phyloP scores from a whole-genome alignment of 768 basidiomycete species.

The Harrya chromipes region DNA sequence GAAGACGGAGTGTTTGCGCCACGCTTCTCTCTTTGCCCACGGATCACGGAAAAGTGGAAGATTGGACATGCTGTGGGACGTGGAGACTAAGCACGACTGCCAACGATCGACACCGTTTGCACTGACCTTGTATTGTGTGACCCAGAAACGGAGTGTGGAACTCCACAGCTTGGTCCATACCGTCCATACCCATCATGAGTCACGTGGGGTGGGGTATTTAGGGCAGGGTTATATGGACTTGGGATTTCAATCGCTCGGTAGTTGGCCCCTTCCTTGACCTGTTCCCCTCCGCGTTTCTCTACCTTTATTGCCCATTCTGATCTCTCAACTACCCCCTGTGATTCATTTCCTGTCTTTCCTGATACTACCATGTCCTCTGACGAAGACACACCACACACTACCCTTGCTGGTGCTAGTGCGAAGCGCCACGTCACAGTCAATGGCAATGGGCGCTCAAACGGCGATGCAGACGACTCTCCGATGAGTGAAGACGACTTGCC shows the following conservation, averaged over 20 bases:
- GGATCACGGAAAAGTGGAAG: conserved; percentile 85
- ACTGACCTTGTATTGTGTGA: conserved; percentile 19
- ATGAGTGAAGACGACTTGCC: conserved; percentile 75
- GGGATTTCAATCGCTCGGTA: conserved; percentile 27
- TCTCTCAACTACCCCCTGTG: neutral
- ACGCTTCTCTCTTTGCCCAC: conserved; percentile 91
- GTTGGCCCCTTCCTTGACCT: conserved; percentile 28
- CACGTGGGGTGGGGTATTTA: conserved; percentile 39
- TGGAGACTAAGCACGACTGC: conserved; percentile 11
- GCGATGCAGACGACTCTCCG: conserved; percentile 39
- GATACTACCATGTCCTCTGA: conserved; percentile 52
- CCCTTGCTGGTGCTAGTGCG: conserved; percentile 36
- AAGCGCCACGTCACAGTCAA: conserved; percentile 47
- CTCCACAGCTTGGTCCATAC: neutral
- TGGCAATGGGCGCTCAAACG: conserved; percentile 39
- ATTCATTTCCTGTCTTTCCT: conserved; percentile 8
- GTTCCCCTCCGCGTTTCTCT: conserved; percentile 29
- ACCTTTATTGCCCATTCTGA: conserved; percentile 9
- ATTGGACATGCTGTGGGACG: conserved; percentile 48
- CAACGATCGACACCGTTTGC: no score
- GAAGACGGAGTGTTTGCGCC: conserved; percentile 90
- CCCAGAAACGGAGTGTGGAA: conserved; percentile 9
- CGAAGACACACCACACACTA: conserved; percentile 52
- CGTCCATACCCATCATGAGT: conserved; percentile 2
- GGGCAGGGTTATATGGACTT: conserved; percentile 57